phyloP scores from a whole-genome alignment of 2,329 filamentous ascomycete genomes.

The Botryotinia convoluta region DNA sequence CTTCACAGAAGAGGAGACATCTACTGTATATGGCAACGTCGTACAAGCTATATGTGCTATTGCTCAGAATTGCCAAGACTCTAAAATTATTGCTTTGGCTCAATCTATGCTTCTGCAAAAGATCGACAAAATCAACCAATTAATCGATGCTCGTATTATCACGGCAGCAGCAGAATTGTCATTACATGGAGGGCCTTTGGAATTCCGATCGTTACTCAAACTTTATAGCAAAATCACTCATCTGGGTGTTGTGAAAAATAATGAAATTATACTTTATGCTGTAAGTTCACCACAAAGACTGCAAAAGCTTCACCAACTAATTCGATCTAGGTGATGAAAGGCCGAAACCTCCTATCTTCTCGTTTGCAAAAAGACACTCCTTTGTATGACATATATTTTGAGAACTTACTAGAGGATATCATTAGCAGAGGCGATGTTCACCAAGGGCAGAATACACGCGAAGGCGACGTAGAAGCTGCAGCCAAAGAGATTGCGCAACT shows the following conservation, averaged over 20 bases:
- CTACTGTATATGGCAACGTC: conserved; percentile 78
- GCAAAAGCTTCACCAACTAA: conserved; percentile 15
- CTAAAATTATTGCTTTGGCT: conserved; percentile 88
- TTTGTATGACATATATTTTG: conserved; percentile 78
- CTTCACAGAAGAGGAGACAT: conserved; percentile 74
- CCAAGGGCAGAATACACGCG: conserved; percentile 68
- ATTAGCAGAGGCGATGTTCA: conserved; percentile 87
- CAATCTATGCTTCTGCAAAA: conserved; percentile 98
- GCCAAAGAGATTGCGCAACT: conserved; percentile 85
- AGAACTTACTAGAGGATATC: conserved; percentile 79
- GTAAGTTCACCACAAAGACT: conserved; percentile 47
- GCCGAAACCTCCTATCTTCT: conserved; percentile 73
- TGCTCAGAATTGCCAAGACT: conserved; percentile 74
- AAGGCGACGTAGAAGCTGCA: conserved; percentile 77
- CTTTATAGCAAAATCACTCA: conserved; percentile 74
- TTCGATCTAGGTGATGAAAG: conserved; percentile 62
- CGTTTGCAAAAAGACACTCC: conserved; percentile 67
- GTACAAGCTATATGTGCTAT: conserved; percentile 94
- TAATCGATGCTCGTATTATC: conserved; percentile 83
- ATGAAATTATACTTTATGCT: conserved; percentile 65
- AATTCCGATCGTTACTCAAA: conserved; percentile 84
- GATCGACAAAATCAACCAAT: conserved; percentile 75
- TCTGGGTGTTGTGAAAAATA: conserved; percentile 68
- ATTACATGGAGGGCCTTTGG: conserved; percentile 71
- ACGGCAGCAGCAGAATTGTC: conserved; percentile 76